phyloP scores from a whole-genome alignment of 805 yeast genomes.

The Saturnispora saitoi region DNA sequence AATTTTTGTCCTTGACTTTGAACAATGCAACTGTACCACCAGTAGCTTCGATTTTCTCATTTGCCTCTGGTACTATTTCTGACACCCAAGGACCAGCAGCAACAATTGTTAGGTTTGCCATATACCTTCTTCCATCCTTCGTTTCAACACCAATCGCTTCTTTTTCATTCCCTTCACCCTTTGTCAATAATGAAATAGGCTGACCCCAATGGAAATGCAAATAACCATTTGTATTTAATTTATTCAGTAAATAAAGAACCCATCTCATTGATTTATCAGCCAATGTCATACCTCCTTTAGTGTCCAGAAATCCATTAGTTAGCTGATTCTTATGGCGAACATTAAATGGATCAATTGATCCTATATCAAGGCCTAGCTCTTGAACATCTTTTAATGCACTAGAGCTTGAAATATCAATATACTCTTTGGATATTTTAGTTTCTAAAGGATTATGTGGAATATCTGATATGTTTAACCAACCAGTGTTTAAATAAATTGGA shows the following conservation, averaged over 20 bases:
- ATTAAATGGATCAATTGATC: constrained; percentile 15
- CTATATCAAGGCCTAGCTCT: constrained; percentile 10
- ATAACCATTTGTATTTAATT: constrained; percentile 15
- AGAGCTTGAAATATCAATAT: constrained; percentile 11
- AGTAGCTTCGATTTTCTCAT: constrained; percentile 24
- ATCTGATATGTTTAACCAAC: constrained; percentile 13
- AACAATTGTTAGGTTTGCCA: constrained; percentile 18
- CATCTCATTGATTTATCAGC: constrained; percentile 29
- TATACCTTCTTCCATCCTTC: constrained; percentile 18
- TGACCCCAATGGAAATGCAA: constrained; percentile 21
- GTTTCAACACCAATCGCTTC: constrained; percentile 23
- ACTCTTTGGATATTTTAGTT: constrained; percentile 8
- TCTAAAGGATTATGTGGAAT: constrained; percentile 10
- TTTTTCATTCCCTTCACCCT: constrained; percentile 10
- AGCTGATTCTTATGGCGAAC: constrained; percentile 10
- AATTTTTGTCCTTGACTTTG: constrained; percentile 16
- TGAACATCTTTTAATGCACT: not conserved
- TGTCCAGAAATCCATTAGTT: constrained; percentile 19
- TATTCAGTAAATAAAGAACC: constrained; percentile 17
- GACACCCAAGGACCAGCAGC: constrained; percentile 26
- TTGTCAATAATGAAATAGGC: constrained; percentile 10
- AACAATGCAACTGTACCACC: constrained; percentile 26
- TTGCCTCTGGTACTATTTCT: constrained; percentile 24
- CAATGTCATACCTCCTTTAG: constrained; percentile 25
- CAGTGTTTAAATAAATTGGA: constrained; percentile 16